phyloP scores from a whole-genome alignment of 306 rosid genomes.

The Carpinus viminea region DNA sequence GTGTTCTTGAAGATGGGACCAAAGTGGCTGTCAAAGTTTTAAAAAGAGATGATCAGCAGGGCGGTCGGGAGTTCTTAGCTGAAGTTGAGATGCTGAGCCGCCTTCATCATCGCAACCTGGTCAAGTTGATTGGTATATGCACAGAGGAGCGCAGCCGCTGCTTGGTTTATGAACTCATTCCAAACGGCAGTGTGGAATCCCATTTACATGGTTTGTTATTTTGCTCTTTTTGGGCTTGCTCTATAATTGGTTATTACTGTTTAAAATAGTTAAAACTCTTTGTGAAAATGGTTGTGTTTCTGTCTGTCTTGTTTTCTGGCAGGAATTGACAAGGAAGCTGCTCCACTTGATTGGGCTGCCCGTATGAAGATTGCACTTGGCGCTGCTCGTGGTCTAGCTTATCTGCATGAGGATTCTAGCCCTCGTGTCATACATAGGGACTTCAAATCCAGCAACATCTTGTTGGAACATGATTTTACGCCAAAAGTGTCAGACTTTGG shows the following conservation, averaged over 20 bases:
- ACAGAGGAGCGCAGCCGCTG: slow-evolving; percentile 71
- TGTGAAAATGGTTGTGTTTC: slow-evolving; percentile 11
- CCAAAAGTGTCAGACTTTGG: slow-evolving; percentile 99
- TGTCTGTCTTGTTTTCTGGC: slow-evolving; percentile 26
- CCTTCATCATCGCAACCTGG: slow-evolving; percentile 95
- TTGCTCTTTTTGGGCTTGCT: slow-evolving; percentile 10
- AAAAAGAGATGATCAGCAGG: slow-evolving; percentile 95
- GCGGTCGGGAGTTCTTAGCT: slow-evolving; percentile 88
- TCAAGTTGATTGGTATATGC: slow-evolving; percentile 90
- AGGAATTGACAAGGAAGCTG: slow-evolving; percentile 74
- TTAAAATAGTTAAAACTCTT: slow-evolving; percentile 16
- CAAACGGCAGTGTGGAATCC: slow-evolving; percentile 97
- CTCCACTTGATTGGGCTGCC: slow-evolving; percentile 75
- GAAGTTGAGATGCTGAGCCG: slow-evolving; percentile 99
- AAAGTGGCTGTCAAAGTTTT: slow-evolving; percentile 89
- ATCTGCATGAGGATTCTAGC: slow-evolving; percentile 95
- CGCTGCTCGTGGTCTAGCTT: slow-evolving; percentile 92
- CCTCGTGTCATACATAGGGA: slow-evolving; percentile 97
- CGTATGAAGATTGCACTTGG: slow-evolving; percentile 96
- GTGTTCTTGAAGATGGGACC: slow-evolving; percentile 74
- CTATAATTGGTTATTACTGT: slow-evolving; percentile 10
- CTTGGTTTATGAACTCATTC: slow-evolving; percentile 89
- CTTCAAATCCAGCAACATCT: slow-evolving; percentile 92
- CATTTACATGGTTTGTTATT: slow-evolving; percentile 79
- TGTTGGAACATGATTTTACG: slow-evolving; percentile 86